phyloP scores from a whole-genome alignment of 768 basidiomycete genomes.

The Trametes gibbosa region DNA sequence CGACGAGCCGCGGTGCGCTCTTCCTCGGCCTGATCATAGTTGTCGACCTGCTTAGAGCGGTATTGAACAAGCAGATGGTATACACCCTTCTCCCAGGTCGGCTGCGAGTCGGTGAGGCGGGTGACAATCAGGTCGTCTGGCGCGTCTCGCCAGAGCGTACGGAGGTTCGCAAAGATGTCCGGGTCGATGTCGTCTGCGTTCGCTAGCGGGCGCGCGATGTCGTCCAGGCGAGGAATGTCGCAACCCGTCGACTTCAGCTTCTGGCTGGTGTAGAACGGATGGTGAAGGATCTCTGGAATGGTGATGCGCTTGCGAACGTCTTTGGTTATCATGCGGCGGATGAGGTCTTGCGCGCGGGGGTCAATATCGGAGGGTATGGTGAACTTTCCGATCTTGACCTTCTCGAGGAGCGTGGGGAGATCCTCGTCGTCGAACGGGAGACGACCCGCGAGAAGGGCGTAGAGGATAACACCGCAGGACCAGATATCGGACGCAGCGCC shows the following conservation, averaged over 20 bases:
- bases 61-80: slow-evolving; percentile 90
- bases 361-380: slow-evolving; percentile 73
- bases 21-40: slow-evolving; percentile 72
- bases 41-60: slow-evolving; percentile 68
- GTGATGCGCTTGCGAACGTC: slow-evolving; percentile 76
- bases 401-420: slow-evolving; percentile 69
- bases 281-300: slow-evolving; percentile 73
- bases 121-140: slow-evolving; percentile 71
- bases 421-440: slow-evolving; percentile 96
- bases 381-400: slow-evolving; percentile 72
- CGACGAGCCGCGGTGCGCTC: slow-evolving; percentile 33
- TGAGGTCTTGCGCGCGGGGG: slow-evolving; percentile 69
- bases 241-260: slow-evolving; percentile 42
- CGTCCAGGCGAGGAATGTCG: slow-evolving; percentile 58
- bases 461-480: slow-evolving; percentile 95
- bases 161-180: slow-evolving; percentile 87
- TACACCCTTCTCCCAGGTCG: slow-evolving; percentile 94
- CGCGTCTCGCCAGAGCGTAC: slow-evolving; percentile 87
- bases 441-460: slow-evolving; percentile 79
- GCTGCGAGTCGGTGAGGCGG: slow-evolving; percentile 60
- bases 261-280: slow-evolving; percentile 73
- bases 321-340: slow-evolving; percentile 76
- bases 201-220: slow-evolving; percentile 67
- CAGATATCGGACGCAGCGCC: slow-evolving; percentile 91
- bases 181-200: slow-evolving; percentile 69